Evolutionary conservation across 805 yeast species (phyloP), one percentile per base, ranked within the genome.

Genomic region (Nakazawaea sp.): DNA sequence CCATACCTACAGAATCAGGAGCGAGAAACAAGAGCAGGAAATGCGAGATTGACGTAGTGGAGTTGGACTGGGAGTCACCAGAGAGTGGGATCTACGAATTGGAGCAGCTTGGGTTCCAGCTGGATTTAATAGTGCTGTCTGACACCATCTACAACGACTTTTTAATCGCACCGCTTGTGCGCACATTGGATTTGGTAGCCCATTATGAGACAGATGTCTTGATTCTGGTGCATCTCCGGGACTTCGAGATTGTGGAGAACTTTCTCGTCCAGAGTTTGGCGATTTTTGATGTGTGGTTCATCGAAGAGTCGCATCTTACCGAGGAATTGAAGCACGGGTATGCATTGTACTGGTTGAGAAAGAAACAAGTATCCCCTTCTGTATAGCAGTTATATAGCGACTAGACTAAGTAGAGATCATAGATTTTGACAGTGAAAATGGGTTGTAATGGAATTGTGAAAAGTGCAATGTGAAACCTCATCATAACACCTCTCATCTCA

Each of bases 91-190:
- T 50, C 19, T 16, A 53, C n/a, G 18, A 36, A 23, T 25, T 32
- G 13, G 9, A 30, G 16, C 17, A 20, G 33, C 13, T 34, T 43
- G 20, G 43, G 45, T 17, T 23, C 21, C 0, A 29, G 1, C 72
- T 75, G 0, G 80, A 72, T 42, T 55, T 64, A 30, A 58, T 80
- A 4, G 48, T 80, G 8, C 82, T 83, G 0, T 74, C 80, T 46
- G 88, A 80, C 49, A 72, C 84, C 5, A 65, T 80, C 3, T 80
- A 80, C 56, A 80, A 80, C 47, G 81, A 74, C 38, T 78, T 59
- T 45, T 54, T 81, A 30, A 65, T 78, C 3, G 69, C 68, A 0
- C 66, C 56, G 39, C 67, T 80, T 41, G 54, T 78, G 12, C 50
- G 53, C 5, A 63, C 83, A 0, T 27, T 75, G 17, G 48, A 51